Evolutionary conservation across 2,329 filamentous ascomycete species (phyloP).

Genomic region (Fusarium floridanum): DNA sequence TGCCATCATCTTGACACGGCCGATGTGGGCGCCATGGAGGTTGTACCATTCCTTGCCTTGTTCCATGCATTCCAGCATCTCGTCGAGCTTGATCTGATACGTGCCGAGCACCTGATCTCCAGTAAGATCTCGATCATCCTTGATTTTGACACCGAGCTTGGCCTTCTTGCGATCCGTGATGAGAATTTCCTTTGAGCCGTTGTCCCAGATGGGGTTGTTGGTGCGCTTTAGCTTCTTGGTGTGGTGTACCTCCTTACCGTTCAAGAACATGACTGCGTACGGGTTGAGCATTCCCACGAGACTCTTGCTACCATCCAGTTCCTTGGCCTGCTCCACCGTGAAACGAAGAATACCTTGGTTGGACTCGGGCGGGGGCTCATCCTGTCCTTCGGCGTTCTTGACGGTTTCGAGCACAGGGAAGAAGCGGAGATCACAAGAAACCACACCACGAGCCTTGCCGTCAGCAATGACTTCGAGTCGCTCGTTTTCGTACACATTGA

Average conservation of each 20-base stretch:
- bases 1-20: conserved; percentile 88
- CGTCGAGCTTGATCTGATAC: conserved; percentile 95
- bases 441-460: conserved; percentile 83
- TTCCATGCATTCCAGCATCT: conserved; percentile 89
- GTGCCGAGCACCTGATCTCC: conserved; percentile 88
- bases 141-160: conserved; percentile 91
- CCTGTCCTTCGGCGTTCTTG: conserved; percentile 80
- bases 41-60: conserved; percentile 98
- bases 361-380: conserved; percentile 85
- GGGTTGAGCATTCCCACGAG: conserved; percentile 92
- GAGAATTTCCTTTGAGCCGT: conserved; percentile 92
- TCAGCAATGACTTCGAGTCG: conserved; percentile 86
- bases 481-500: conserved; percentile 85
- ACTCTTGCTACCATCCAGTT: conserved; percentile 92
- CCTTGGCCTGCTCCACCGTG: conserved; percentile 95
- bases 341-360: conserved; percentile 96
- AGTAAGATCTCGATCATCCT: conserved; percentile 90
- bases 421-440: conserved; percentile 89
- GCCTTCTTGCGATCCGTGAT: conserved; percentile 94
- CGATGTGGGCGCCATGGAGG: conserved; percentile 82
- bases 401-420: conserved; percentile 88
- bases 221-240: conserved; percentile 96
- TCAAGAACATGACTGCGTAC: conserved; percentile 88
- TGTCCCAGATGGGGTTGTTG: conserved; percentile 96
- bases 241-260: conserved; percentile 89